phyloP scores from a whole-genome alignment of 768 basidiomycete species.

The Royoungia palumana region DNA sequence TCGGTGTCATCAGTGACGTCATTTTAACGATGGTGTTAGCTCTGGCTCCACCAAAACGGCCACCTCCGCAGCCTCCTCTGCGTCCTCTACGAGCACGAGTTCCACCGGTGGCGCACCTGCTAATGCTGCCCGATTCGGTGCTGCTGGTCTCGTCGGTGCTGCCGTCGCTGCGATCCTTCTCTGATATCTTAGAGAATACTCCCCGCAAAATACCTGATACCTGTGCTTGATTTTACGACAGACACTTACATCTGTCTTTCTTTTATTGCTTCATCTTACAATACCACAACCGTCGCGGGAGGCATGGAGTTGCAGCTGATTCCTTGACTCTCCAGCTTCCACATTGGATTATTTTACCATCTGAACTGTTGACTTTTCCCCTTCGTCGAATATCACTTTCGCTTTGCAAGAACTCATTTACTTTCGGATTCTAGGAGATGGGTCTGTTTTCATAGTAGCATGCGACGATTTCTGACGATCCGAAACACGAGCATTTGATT shows the following conservation, averaged over 20 bases:
- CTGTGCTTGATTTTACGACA: constrained; percentile 12
- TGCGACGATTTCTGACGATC: constrained; percentile 14
- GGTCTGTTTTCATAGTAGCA: constrained; percentile 16
- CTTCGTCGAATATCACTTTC: background rate
- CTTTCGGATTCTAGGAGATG: constrained; percentile 16
- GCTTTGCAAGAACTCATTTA: background rate
- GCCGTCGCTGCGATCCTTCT: constrained; percentile 39
- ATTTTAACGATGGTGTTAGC: constrained; percentile 9
- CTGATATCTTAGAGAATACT: constrained; percentile 17
- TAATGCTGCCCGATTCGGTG: constrained; percentile 41
- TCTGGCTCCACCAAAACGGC: constrained; percentile 1
- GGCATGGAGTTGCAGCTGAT: background rate
- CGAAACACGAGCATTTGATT: constrained; percentile 8
- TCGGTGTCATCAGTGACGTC: background rate
- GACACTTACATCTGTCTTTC: constrained; percentile 14
- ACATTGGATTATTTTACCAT: constrained; percentile 1
- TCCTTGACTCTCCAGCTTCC: background rate
- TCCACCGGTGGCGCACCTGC: constrained; percentile 34
- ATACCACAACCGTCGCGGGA: constrained; percentile 9
- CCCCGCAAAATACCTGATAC: constrained; percentile 18
- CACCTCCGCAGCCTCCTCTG: constrained; percentile 22
- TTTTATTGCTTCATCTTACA: constrained; percentile 14
- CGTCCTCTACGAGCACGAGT: constrained; percentile 20
- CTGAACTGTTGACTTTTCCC: constrained; percentile 2
- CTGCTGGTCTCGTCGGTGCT: constrained; percentile 37